phyloP scores from a whole-genome alignment of 2,329 filamentous ascomycete genomes.

The Pseudocercospora pini-densiflorae region DNA sequence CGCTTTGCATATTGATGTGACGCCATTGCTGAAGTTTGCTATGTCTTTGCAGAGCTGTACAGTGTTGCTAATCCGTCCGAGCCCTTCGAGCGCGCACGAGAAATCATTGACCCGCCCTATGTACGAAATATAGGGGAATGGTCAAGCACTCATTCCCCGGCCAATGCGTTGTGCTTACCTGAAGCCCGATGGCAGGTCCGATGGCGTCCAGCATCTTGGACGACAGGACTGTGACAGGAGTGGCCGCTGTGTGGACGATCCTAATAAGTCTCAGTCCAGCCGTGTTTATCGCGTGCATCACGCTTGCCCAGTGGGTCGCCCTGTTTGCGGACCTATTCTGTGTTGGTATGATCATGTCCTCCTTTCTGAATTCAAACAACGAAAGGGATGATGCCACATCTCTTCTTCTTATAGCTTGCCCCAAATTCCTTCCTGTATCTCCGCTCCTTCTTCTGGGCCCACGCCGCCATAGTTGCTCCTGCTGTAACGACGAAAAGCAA shows the following conservation, averaged over 20 bases:
- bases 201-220: background rate
- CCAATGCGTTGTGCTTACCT: background rate
- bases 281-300: background rate
- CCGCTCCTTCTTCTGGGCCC: conserved; percentile 91
- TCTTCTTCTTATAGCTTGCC: conserved; percentile 95
- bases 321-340: background rate
- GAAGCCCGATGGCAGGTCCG: background rate
- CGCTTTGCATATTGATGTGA: background rate
- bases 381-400: conserved; percentile 78
- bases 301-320: background rate
- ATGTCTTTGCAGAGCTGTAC: background rate
- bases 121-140: background rate
- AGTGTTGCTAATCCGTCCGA: background rate
- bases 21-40: background rate
- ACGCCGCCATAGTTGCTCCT: conserved; percentile 77
- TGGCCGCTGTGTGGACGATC: background rate
- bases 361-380: conserved; percentile 57
- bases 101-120: background rate
- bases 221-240: background rate
- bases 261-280: background rate
- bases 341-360: background rate
- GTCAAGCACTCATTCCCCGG: background rate
- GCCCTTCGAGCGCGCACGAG: background rate
- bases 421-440: conserved; percentile 90
- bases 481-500: conserved; percentile 76